These are phyloP conservation scores for Pythium vanterpoolii DNA, from an alignment of 352 stramenopile genomes.

Conservation along the genomic window DNA sequence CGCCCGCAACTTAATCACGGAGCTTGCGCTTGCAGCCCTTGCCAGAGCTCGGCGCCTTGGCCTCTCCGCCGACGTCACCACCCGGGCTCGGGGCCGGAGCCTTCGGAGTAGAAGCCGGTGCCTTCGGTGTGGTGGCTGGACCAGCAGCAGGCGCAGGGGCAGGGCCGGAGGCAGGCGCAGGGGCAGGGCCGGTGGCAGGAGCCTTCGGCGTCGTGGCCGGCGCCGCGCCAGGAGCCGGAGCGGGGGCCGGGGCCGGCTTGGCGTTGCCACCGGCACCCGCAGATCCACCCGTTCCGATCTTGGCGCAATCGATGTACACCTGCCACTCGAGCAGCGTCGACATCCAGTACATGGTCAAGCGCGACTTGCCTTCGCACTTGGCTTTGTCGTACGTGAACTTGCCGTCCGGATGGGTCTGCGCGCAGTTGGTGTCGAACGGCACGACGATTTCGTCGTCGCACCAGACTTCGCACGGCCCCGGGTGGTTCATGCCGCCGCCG, in stretches of 20 bases:
- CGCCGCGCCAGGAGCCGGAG: neutral
- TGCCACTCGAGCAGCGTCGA: slow-evolving; percentile 53
- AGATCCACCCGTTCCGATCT: slow-evolving; percentile 6
- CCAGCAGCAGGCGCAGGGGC: too few relatives aligned
- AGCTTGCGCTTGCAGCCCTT: slow-evolving; percentile 14
- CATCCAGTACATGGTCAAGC: slow-evolving; percentile 56
- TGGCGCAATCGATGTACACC: slow-evolving; percentile 35
- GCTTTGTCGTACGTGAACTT: slow-evolving; percentile 37
- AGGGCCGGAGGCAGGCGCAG: neutral
- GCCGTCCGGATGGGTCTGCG: slow-evolving; percentile 26
- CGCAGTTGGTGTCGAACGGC: slow-evolving; percentile 33
- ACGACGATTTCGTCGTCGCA: slow-evolving; percentile 35
- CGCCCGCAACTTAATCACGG: neutral
- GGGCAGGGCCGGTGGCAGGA: neutral
- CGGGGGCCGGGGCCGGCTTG: neutral
- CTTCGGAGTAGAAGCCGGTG: too few relatives aligned
- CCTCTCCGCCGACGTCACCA: slow-evolving; percentile 2
- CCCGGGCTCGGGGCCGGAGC: neutral
- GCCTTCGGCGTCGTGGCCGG: neutral
- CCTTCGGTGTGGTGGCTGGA: too few relatives aligned
- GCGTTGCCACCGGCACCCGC: neutral
- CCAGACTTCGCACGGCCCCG: slow-evolving; percentile 43
- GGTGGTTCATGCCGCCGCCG: slow-evolving; percentile 35
- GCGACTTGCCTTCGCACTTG: slow-evolving; percentile 32
- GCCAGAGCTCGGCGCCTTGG: neutral